Evolutionary conservation across 768 basidiomycete genomes (phyloP), one percentile per base, ranked within the genome.

Genomic region (Russula sp.): DNA sequence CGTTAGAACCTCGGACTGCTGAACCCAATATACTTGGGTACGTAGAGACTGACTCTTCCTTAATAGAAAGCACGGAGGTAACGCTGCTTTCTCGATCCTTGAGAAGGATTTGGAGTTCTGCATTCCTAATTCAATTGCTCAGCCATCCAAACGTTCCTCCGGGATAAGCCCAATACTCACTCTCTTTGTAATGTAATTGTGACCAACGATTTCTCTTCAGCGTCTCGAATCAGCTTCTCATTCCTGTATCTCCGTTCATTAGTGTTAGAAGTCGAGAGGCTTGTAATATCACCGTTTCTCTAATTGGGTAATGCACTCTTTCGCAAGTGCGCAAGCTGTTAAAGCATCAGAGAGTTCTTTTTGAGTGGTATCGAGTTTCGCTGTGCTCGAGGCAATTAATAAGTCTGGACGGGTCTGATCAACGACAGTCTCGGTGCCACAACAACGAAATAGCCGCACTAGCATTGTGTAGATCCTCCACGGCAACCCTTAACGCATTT

Each of bases 21-120:
- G 22, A 30, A 10, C 10, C 5, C 13, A 5, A 42, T 38, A 9
- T n/a, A 38, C 34, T 38, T 36, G 40, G 13, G 20, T 13, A 53
- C 28, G 38, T 20, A 38, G 34, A 57, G n/a, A 64, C 68, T 49
- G 32, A 69, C 68, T 69, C 68, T 10, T 67, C 55, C 56, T 67
- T 69, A 28, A 64, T 32, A 8, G 55, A 56, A 49, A 50, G 54
- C 9, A 67, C 42, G 4, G 62, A 46, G 13, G 52, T 26, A 16
- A 53, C n/a, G 16, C 49, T 60, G 30, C 16, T 61, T 36, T 42
- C 55, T 18, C 52, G 63, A 16, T 69, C 62, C 8, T 61, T 59
- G 32, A 69, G 59, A 26, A 69, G 61, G 24, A 66, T 40, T 38
- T 58, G 66, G 3, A 67, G 36, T 46, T 56, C 61, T n/a, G 44